Base-by-base conservation (phyloP, 352 stramenopile species). In the Aphanomyces cochlioides region DNA sequence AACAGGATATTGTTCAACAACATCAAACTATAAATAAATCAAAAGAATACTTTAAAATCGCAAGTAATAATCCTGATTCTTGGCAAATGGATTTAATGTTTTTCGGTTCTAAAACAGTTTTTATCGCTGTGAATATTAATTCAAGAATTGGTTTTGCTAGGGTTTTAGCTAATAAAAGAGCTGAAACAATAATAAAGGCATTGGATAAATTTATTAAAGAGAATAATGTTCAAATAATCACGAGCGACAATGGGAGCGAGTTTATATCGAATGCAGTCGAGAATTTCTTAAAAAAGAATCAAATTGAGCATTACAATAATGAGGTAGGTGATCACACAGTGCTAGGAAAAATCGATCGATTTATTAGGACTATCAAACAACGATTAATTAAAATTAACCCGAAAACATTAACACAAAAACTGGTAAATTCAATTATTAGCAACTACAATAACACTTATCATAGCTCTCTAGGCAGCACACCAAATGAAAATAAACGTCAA, bases 121-220 rank as follows among this genome's bases (percentile, higher is more conserved):
- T 80, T 7, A 77, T 61, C 37, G 63, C 59, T 65, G 60, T 80
- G 57, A 83, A 83, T 56, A 80, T 81, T 47, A 79, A 80, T 56
- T 76, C 66, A 34, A 69, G 75, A 28, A 41, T 81, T 7, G 77
- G 75, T 17, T 81, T 75, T 38, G 73, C 69, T 37, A 77, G 76
- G 47, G 5, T 81, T 1, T 68, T 82, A 57, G 21, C 47, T 45
- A 77, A 82, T 66, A 82, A 79, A 59, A 74, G 47, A 10, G 74
- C 69, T 38, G 28, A 34, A 45, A 72, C 61, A 10, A 66, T 84
- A 34, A 21, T 81, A 21, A 43, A 37, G 37, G 77, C 71, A 1
- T 39, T 79, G 2, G 75, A 74, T 47, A 34, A 36, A 8, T 76
- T 79, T 37, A 50, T 74, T 63, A 6, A 53, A 41, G 45, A 41